Conservation (phyloP, 352 stramenopile genomes). For the Pythium volutum region DNA sequence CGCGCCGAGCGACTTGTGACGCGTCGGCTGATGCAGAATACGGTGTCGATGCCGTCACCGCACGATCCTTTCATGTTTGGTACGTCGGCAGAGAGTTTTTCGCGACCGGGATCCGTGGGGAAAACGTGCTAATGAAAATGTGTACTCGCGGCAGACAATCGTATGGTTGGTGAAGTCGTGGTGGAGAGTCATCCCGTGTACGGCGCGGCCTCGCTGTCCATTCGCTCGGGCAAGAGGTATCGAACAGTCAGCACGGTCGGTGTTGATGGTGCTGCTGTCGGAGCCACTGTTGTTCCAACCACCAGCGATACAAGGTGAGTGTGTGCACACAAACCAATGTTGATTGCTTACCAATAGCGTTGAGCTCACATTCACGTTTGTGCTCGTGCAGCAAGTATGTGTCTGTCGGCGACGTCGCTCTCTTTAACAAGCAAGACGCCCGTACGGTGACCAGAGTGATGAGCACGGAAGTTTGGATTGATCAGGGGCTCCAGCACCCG, state of each 20-base stretch:
- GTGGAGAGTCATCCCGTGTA: conserved; percentile 57
- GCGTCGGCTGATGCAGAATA: conserved; percentile 29
- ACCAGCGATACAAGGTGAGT: conserved; percentile 39
- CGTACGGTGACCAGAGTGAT: conserved; percentile 48
- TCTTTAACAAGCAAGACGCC: conserved; percentile 48
- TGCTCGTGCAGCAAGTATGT: conserved; percentile 33
- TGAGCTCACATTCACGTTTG: background rate
- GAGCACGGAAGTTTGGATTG: conserved; percentile 36
- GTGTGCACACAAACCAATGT: background rate
- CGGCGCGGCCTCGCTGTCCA: conserved; percentile 48
- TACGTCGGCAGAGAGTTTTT: conserved; percentile 15
- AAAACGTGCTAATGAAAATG: background rate
- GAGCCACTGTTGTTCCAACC: conserved; percentile 38
- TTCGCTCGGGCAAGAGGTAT: conserved; percentile 49
- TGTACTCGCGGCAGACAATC: conserved; percentile 38
- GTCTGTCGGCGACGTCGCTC: conserved; percentile 46
- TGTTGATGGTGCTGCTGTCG: conserved; percentile 32
- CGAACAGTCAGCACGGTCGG: conserved; percentile 36
- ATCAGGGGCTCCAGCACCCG: conserved; percentile 46
- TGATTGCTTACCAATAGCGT: too few relatives aligned
- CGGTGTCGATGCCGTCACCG: conserved; percentile 33
- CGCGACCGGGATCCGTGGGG: background rate
- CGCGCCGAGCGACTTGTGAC: conserved; percentile 18
- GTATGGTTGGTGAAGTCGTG: conserved; percentile 51
- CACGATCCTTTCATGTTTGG: conserved; percentile 54